Evolutionary conservation across 345 rosid genomes (phyloP).

Genomic region (Punica granatum): DNA sequence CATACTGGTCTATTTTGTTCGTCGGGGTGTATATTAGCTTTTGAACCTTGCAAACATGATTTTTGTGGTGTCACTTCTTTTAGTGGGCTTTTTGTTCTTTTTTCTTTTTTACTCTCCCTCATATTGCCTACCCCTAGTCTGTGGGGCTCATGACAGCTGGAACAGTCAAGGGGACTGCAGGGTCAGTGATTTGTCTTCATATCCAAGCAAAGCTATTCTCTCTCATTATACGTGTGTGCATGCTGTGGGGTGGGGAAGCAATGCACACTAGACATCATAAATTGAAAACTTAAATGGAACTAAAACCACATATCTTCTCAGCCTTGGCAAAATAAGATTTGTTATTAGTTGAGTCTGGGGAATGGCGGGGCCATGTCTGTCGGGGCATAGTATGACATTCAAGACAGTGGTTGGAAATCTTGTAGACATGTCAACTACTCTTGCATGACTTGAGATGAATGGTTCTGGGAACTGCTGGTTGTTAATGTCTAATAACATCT

Average conservation of each 20-base stretch:
- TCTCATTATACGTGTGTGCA: background rate
- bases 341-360: background rate
- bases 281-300: background rate
- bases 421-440: background rate
- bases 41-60: background rate
- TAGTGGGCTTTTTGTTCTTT: too few species aligned
- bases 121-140: background rate
- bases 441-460: background rate
- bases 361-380: background rate
- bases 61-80: background rate
- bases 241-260: slow-evolving; percentile 1
- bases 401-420: background rate
- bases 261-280: background rate
- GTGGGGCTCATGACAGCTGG: slow-evolving; percentile 4
- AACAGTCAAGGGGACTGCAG: background rate
- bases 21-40: background rate
- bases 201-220: slow-evolving; percentile 2
- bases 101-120: background rate
- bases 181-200: background rate
- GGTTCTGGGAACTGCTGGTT: background rate
- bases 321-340: background rate
- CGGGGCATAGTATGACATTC: background rate
- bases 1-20: background rate
- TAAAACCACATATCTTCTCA: background rate
- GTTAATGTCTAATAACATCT: background rate